phyloP scores from a whole-genome alignment of 805 yeast genomes.

The Hanseniaspora mollemarum region DNA sequence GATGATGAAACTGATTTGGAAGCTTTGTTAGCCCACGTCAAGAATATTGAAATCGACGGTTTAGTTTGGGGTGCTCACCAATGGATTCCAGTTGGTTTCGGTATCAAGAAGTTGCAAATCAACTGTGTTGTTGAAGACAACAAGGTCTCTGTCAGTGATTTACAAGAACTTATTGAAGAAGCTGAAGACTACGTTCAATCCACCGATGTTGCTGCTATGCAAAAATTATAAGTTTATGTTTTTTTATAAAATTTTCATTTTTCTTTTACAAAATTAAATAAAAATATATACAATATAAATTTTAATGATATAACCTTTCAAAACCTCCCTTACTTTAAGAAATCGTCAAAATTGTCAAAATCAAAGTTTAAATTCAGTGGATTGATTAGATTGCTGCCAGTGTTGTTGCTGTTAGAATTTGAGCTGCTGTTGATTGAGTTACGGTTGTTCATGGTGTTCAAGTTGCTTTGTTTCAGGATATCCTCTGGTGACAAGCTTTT shows the following conservation, averaged over 20 bases:
- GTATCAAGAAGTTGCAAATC: slow-evolving; percentile 98
- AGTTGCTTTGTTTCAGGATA: slow-evolving; percentile 8
- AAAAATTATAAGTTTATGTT: slow-evolving; percentile 54
- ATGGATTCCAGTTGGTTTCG: slow-evolving; percentile 96
- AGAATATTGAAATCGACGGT: slow-evolving; percentile 81
- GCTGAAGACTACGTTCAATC: slow-evolving; percentile 99
- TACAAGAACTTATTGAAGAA: slow-evolving; percentile 63
- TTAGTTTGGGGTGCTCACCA: slow-evolving; percentile 96
- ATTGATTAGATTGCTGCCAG: background rate
- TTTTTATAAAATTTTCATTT: background rate
- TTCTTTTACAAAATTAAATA: background rate
- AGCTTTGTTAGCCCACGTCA: slow-evolving; percentile 74
- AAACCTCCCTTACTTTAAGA: background rate
- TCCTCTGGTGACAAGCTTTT: slow-evolving; percentile 14
- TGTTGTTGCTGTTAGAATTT: background rate
- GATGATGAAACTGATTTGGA: slow-evolving; percentile 98
- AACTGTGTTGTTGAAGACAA: slow-evolving; percentile 97
- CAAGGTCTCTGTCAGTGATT: slow-evolving; percentile 83
- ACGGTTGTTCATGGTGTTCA: background rate
- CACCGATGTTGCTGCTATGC: slow-evolving; percentile 97
- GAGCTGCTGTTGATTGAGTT: slow-evolving; percentile 1
- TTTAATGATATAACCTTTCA: background rate
- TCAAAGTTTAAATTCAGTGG: slow-evolving; percentile 12
- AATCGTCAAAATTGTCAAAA: slow-evolving; percentile 15
- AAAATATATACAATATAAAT: background rate